Percentiles rank a stretch among this genome's conserved stretches.
Evolutionary conservation across 257 asterid species (phyloP).

Genomic region (Solanum pennellii): DNA sequence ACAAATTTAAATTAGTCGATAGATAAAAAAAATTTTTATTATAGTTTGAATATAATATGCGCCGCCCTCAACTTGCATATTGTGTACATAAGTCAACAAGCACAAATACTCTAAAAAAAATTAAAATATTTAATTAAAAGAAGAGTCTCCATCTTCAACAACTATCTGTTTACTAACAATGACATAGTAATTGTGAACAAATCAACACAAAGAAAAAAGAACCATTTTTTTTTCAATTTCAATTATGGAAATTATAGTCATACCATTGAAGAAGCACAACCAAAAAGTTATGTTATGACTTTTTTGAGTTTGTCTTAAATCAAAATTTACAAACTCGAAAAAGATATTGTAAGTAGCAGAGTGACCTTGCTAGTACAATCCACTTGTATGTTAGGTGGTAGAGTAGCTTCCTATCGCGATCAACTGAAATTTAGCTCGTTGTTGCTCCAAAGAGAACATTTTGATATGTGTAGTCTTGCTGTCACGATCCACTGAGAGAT

Average conservation of each 20-base stretch:
- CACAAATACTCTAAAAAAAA: background rate
- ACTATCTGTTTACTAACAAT: background rate
- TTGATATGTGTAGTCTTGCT: too few relatives aligned
- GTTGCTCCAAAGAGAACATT: too few relatives aligned
- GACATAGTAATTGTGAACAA: background rate
- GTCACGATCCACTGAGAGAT: too few relatives aligned
- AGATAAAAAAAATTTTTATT: background rate
- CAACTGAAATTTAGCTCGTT: background rate
- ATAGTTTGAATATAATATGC: background rate
- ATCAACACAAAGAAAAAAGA: background rate
- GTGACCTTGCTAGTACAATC: background rate
- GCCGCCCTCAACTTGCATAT: background rate
- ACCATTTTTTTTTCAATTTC: background rate
- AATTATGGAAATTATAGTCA: background rate
- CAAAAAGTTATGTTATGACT: background rate
- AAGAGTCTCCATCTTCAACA: background rate
- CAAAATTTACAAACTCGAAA: background rate
- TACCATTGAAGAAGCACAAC: background rate
- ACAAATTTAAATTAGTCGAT: background rate
- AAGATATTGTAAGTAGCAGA: background rate
- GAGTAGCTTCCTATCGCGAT: background rate
- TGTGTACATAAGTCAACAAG: background rate
- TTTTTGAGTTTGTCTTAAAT: background rate
- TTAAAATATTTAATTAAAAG: background rate
- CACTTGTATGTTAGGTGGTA: background rate